Evolutionary conservation across 2,329 filamentous ascomycete species (phyloP).

Genomic region (Exophiala sp.): DNA sequence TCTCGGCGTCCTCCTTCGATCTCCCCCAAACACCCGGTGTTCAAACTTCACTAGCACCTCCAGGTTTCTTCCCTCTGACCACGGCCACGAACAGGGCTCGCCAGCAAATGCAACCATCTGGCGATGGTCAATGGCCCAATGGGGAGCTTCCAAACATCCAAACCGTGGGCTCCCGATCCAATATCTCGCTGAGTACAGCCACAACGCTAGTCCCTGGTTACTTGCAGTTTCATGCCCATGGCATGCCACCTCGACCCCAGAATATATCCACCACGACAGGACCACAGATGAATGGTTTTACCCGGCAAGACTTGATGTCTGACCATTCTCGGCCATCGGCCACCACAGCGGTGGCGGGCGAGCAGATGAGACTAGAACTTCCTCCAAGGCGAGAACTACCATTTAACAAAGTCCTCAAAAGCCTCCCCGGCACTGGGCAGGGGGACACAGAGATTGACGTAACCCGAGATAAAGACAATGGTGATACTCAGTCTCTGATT

Average conservation of each 20-base stretch:
- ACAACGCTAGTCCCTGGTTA: slow-evolving; percentile 15
- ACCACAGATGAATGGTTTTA: background rate
- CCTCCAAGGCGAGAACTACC: slow-evolving; percentile 41
- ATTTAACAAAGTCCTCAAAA: slow-evolving; percentile 29
- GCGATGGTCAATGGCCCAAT: background rate
- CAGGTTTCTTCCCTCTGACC: slow-evolving; percentile 1
- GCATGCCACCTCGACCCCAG: background rate
- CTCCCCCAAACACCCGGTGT: background rate
- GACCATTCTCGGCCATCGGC: background rate
- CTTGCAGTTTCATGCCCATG: background rate
- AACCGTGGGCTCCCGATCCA: slow-evolving; percentile 5
- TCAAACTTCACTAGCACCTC: slow-evolving; percentile 9
- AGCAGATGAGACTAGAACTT: slow-evolving; percentile 23
- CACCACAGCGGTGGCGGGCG: background rate
- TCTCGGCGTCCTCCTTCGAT: background rate
- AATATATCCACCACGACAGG: background rate
- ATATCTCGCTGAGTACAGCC: slow-evolving; percentile 16
- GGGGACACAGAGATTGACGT: background rate
- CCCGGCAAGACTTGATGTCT: background rate
- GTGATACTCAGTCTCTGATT: background rate
- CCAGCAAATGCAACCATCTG: background rate
- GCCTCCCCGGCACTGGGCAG: background rate
- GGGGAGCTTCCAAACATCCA: background rate
- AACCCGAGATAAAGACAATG: background rate
- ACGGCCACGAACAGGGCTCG: background rate